Conservation (phyloP, 192 early-diverging fungal genomes). For the Podila epigama region DNA sequence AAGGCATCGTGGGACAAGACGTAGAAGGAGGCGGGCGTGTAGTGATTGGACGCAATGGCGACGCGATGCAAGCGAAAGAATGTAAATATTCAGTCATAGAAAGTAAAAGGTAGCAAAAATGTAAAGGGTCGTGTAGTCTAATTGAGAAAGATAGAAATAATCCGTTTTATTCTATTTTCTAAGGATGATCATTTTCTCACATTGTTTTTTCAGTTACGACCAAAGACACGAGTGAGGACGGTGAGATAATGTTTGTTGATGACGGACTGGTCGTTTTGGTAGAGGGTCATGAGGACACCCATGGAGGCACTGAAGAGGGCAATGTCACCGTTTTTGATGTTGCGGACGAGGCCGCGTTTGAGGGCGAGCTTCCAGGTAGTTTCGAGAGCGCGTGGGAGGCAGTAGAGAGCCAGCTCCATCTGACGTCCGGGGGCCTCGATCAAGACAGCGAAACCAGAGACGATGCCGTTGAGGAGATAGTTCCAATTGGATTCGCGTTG, state of each 20-base stretch:
- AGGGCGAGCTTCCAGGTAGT: constrained; percentile 68
- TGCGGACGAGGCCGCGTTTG: constrained; percentile 62
- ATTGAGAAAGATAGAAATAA: too few relatives aligned
- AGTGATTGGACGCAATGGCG: not conserved
- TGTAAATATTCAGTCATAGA: too few relatives aligned
- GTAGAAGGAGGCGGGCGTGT: not conserved
- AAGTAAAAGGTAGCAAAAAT: too few relatives aligned
- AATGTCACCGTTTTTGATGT: constrained; percentile 75
- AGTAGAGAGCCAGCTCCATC: constrained; percentile 86
- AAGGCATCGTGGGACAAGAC: not conserved
- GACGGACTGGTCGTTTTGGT: constrained; percentile 78
- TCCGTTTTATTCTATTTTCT: too few relatives aligned
- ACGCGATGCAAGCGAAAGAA: too few relatives aligned
- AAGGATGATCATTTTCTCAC: too few relatives aligned
- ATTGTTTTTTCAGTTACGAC: constrained; percentile 64
- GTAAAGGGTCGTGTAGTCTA: too few relatives aligned
- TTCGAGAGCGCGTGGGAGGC: constrained; percentile 80
- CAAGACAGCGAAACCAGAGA: constrained; percentile 64
- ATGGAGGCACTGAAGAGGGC: constrained; percentile 75
- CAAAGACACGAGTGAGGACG: constrained; percentile 82
- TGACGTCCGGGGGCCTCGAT: constrained; percentile 69
- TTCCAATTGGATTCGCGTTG: constrained; percentile 53
- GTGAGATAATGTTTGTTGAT: constrained; percentile 80
- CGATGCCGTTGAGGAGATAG: constrained; percentile 56
- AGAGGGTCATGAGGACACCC: constrained; percentile 82